Evolutionary conservation across 1,284 basidiomycete genomes (phyloP).

Genomic region (Agaricales sp.): DNA sequence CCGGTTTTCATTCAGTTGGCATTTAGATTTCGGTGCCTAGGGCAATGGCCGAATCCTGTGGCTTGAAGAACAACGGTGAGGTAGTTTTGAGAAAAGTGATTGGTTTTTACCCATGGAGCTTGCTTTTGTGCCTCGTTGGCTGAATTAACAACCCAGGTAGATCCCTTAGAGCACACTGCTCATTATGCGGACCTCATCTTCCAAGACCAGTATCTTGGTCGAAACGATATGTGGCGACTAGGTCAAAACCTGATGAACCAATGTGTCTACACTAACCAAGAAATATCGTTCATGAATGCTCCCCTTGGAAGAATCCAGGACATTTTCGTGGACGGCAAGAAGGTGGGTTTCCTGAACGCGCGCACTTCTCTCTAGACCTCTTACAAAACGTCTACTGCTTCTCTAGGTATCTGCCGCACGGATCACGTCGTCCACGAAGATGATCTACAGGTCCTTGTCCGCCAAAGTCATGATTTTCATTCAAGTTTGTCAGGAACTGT

Average conservation of each 20-base stretch:
- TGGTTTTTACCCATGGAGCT: conserved; percentile 6
- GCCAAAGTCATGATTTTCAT: conserved; percentile 92
- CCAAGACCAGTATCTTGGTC: conserved; percentile 85
- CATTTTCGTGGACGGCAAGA: conserved; percentile 59
- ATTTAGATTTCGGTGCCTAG: conserved; percentile 63
- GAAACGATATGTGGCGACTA: conserved; percentile 90
- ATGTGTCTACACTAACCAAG: conserved; percentile 61
- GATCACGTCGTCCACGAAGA: conserved; percentile 77
- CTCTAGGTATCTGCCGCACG: conserved; percentile 69
- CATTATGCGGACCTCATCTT: conserved; percentile 86
- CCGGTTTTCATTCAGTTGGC: conserved; percentile 6
- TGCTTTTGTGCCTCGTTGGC: conserved; percentile 3
- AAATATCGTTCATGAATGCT: conserved; percentile 68
- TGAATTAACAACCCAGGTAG: conserved; percentile 51
- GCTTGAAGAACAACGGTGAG: conserved; percentile 61
- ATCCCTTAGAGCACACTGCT: conserved; percentile 37
- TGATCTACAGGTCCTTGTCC: conserved; percentile 85
- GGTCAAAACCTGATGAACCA: conserved; percentile 71
- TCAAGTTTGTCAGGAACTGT: conserved; percentile 92
- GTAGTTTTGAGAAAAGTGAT: conserved; percentile 58
- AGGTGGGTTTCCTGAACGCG: conserved; percentile 27
- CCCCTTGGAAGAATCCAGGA: conserved; percentile 72
- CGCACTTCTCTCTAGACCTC: neutral
- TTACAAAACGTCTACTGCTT: conserved; percentile 1
- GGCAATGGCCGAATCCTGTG: conserved; percentile 57